Evolutionary conservation across 345 rosid genomes (phyloP).

Genomic region (Acer campestre): DNA sequence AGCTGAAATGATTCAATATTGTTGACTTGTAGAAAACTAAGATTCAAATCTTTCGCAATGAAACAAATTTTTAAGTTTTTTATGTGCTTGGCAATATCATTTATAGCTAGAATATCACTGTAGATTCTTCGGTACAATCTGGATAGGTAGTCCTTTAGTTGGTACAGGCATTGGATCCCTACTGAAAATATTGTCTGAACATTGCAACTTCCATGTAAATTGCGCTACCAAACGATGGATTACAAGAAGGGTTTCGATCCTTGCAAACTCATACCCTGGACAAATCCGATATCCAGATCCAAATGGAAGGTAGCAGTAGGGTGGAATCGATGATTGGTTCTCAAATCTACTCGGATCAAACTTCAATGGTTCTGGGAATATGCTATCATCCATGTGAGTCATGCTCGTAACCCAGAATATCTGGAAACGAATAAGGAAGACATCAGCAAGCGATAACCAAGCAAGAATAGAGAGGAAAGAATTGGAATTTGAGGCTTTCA

Average conservation of each 20-base stretch:
- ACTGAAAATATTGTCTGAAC: slow-evolving; percentile 34
- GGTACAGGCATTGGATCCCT: slow-evolving; percentile 57
- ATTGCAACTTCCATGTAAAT: slow-evolving; percentile 44
- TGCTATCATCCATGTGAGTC: slow-evolving; percentile 43
- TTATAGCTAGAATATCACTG: not conserved
- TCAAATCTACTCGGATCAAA: slow-evolving; percentile 50
- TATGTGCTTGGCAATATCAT: not conserved
- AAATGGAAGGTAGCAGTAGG: slow-evolving; percentile 1
- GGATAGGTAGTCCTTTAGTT: slow-evolving; percentile 42
- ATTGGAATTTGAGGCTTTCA: not conserved
- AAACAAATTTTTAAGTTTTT: not conserved
- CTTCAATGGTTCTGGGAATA: slow-evolving; percentile 45
- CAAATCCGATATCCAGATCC: slow-evolving; percentile 47
- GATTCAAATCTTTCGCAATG: not conserved
- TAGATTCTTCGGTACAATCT: slow-evolving; percentile 33
- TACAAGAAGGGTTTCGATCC: slow-evolving; percentile 46
- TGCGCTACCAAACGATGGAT: slow-evolving; percentile 53
- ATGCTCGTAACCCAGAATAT: slow-evolving; percentile 50
- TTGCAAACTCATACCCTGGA: slow-evolving; percentile 59
- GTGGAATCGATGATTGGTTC: slow-evolving; percentile 28
- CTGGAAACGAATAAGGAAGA: slow-evolving; percentile 8
- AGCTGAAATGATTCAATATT: not conserved
- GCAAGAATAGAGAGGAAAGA: not conserved
- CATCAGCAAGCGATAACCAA: not conserved
- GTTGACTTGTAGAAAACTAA: not conserved